Conservation (phyloP, 2,329 filamentous ascomycete species). For the Tolypocladium album region DNA sequence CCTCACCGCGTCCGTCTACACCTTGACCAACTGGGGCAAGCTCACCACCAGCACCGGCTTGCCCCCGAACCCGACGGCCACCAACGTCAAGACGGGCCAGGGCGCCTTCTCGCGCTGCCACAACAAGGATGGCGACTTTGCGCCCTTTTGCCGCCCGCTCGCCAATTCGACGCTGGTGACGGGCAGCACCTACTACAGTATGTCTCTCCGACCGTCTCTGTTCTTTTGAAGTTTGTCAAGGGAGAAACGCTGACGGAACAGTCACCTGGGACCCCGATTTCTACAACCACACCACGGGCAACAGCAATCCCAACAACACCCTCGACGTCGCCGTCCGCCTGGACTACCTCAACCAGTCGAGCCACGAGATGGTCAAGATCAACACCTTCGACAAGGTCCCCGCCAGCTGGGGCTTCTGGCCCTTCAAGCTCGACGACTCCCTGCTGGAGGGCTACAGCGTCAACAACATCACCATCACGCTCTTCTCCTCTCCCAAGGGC, state of each 20-base stretch:
- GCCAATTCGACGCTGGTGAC: constrained; percentile 31
- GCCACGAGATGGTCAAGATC: constrained; percentile 25
- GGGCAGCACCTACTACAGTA: constrained; percentile 41
- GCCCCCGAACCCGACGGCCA: constrained; percentile 33
- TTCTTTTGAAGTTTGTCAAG: background rate
- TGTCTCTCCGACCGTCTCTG: constrained; percentile 5
- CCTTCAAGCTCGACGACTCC: constrained; percentile 27
- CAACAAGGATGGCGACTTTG: constrained; percentile 33
- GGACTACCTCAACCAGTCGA: constrained; percentile 27
- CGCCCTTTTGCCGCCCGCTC: constrained; percentile 41
- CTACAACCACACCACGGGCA: constrained; percentile 29
- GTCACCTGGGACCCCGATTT: constrained; percentile 47
- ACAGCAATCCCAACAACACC: constrained; percentile 18
- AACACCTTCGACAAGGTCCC: constrained; percentile 21
- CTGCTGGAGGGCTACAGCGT: constrained; percentile 24
- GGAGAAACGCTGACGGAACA: constrained; percentile 10
- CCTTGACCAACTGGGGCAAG: constrained; percentile 21
- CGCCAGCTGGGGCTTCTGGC: constrained; percentile 36
- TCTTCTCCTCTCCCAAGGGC: constrained; percentile 27
- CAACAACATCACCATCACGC: constrained; percentile 38
- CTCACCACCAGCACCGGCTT: constrained; percentile 29
- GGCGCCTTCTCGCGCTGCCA: constrained; percentile 40
- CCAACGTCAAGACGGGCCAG: constrained; percentile 23
- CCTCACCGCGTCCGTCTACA: constrained; percentile 33
- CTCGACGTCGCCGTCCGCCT: constrained; percentile 24